phyloP scores from a whole-genome alignment of 495 filamentous ascomycete genomes.

The Penicillium macrosclerotiorum region DNA sequence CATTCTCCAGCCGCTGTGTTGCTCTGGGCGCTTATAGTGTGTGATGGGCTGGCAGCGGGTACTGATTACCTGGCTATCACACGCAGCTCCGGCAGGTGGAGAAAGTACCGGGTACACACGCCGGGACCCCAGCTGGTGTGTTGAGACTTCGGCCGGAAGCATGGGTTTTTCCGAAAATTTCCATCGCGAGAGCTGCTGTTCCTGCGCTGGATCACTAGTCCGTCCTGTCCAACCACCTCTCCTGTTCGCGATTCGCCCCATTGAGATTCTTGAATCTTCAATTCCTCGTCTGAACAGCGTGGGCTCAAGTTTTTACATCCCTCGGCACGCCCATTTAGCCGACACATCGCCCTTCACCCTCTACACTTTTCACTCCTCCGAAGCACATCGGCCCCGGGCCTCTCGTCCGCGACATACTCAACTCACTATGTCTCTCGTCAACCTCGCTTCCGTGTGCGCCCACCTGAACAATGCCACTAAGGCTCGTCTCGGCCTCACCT shows the following conservation, averaged over 20 bases:
- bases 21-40: conserved; percentile 23
- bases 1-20: conserved; percentile 20
- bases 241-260: neutral
- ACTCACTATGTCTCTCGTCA: conserved; percentile 76
- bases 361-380: conserved; percentile 8
- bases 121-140: neutral
- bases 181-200: conserved; percentile 23
- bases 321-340: neutral
- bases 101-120: conserved; percentile 2
- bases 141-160: conserved; percentile 13
- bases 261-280: too few relatives aligned
- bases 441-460: conserved; percentile 77
- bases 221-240: conserved; percentile 3
- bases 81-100: neutral
- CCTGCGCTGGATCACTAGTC: conserved; percentile 18
- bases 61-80: conserved; percentile 13
- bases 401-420: conserved; percentile 22
- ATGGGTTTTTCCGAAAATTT: conserved; percentile 49
- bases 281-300: too few relatives aligned
- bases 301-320: neutral
- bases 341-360: neutral
- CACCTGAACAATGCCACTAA: conserved; percentile 93
- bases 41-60: conserved; percentile 25
- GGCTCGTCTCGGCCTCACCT: conserved; percentile 83
- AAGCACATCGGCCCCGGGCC: conserved; percentile 16